These are phyloP conservation scores for Pyricularia sp. DNA, from an alignment of 2,329 filamentous ascomycete species.

Conservation along the genomic window DNA sequence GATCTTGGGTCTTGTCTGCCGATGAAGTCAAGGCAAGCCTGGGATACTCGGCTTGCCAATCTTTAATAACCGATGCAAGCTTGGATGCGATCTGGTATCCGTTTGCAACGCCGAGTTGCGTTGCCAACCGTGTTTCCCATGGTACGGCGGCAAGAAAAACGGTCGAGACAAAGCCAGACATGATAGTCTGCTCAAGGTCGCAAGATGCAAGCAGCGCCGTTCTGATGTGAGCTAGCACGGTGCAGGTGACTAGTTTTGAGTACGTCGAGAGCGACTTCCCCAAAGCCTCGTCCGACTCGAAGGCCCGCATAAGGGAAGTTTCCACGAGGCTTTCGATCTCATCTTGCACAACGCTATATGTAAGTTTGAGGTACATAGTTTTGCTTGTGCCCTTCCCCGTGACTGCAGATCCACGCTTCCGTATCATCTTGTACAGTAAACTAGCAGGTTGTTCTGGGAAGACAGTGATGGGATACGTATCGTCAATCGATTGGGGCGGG, in stretches of 20 bases:
- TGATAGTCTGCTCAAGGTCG: constrained; percentile 46
- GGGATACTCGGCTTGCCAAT: constrained; percentile 26
- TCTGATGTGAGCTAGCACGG: constrained; percentile 33
- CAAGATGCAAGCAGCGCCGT: constrained; percentile 30
- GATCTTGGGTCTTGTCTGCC: constrained; percentile 23
- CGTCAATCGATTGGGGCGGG: background rate
- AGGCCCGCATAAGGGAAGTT: constrained; percentile 25
- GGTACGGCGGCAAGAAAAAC: constrained; percentile 31
- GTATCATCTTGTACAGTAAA: constrained; percentile 68
- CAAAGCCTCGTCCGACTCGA: constrained; percentile 19
- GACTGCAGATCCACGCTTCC: constrained; percentile 30
- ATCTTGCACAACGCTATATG: constrained; percentile 69
- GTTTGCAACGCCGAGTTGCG: constrained; percentile 38
- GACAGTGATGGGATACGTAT: constrained; percentile 45
- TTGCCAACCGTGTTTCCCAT: constrained; percentile 29
- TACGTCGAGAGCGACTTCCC: constrained; percentile 34
- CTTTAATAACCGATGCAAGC: constrained; percentile 25
- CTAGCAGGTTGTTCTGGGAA: constrained; percentile 77
- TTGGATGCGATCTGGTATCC: constrained; percentile 14
- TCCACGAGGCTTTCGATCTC: constrained; percentile 51
- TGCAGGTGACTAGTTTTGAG: constrained; percentile 33
- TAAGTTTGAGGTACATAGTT: constrained; percentile 58
- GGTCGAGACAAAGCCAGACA: constrained; percentile 43
- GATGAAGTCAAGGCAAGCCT: constrained; percentile 22
- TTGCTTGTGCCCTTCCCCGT: constrained; percentile 24